Evolutionary conservation across 495 filamentous ascomycete genomes (phyloP).

Genomic region (Lasiosphaeria hispida): DNA sequence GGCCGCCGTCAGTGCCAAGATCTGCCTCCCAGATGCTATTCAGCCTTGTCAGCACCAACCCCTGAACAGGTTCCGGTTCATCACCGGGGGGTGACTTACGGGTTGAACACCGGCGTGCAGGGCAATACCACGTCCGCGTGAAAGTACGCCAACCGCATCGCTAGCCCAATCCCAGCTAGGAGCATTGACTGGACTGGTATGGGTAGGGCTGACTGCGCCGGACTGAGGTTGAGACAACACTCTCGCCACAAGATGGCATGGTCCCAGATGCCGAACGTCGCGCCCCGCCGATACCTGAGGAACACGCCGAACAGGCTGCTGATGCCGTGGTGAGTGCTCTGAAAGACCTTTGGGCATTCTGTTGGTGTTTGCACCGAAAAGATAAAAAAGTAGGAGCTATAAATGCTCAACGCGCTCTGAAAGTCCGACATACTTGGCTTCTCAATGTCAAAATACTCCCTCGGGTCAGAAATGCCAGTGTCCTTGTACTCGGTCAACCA

Average conservation of each 20-base stretch:
- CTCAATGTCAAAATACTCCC: conserved; percentile 57
- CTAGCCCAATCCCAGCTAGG: conserved; percentile 33
- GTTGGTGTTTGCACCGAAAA: conserved; percentile 65
- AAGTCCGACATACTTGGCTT: conserved; percentile 57
- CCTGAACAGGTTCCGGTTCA: not conserved
- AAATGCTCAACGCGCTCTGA: conserved; percentile 57
- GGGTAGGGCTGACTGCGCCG: conserved; percentile 22
- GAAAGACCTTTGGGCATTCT: conserved; percentile 62
- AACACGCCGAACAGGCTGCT: conserved; percentile 64
- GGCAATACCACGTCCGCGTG: conserved; percentile 65
- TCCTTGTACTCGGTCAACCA: conserved; percentile 59
- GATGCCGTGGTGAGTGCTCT: conserved; percentile 64
- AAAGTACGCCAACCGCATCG: conserved; percentile 40
- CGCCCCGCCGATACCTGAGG: conserved; percentile 62
- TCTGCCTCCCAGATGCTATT: conserved; percentile 60
- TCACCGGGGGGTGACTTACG: conserved; percentile 18
- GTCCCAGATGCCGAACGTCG: conserved; percentile 66
- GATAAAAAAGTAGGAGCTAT: conserved; percentile 67
- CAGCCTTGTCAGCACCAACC: not conserved
- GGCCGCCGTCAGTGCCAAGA: conserved; percentile 59
- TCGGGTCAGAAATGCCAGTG: conserved; percentile 47
- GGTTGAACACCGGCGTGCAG: conserved; percentile 67
- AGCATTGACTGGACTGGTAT: conserved; percentile 52
- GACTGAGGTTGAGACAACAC: conserved; percentile 49
- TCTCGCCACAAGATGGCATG: conserved; percentile 67